Conservation (phyloP, 345 rosid species). For the Salix purpurea region DNA sequence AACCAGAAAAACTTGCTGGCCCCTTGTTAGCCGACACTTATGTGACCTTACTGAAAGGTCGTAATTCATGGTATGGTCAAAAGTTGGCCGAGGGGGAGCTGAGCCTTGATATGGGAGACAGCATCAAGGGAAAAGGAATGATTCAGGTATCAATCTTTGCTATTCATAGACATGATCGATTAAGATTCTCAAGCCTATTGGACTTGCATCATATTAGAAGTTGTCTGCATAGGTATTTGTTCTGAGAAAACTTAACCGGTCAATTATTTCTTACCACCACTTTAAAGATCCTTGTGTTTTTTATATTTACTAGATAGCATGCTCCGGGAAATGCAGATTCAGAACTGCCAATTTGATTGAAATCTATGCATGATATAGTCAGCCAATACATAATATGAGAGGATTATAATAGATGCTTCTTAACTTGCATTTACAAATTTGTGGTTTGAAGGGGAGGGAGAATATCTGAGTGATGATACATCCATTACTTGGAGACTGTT, state of each 20-base stretch:
- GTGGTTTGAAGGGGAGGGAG: not conserved
- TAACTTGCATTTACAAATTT: not conserved
- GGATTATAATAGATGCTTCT: not conserved
- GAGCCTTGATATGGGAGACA: conserved; percentile 90
- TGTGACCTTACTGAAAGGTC: conserved; percentile 87
- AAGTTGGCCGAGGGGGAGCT: conserved; percentile 72
- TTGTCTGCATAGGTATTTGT: not conserved
- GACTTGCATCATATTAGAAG: not conserved
- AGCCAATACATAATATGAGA: not conserved
- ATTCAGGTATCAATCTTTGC: conserved; percentile 64
- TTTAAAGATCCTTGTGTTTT: not conserved
- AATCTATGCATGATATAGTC: no score
- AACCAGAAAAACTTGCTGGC: conserved; percentile 95
- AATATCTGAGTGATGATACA: not conserved
- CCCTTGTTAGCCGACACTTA: conserved; percentile 95
- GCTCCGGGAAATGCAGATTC: not conserved
- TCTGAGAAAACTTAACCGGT: not conserved
- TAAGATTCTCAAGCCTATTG: not conserved
- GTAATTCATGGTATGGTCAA: conserved; percentile 98
- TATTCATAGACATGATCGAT: not conserved
- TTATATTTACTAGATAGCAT: not conserved
- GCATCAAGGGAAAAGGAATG: conserved; percentile 93
- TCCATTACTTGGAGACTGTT: not conserved
- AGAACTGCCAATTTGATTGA: not conserved
- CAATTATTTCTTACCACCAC: not conserved